Conservation (phyloP, 1,284 basidiomycete species). For the Hypsizygus ulmarius region DNA sequence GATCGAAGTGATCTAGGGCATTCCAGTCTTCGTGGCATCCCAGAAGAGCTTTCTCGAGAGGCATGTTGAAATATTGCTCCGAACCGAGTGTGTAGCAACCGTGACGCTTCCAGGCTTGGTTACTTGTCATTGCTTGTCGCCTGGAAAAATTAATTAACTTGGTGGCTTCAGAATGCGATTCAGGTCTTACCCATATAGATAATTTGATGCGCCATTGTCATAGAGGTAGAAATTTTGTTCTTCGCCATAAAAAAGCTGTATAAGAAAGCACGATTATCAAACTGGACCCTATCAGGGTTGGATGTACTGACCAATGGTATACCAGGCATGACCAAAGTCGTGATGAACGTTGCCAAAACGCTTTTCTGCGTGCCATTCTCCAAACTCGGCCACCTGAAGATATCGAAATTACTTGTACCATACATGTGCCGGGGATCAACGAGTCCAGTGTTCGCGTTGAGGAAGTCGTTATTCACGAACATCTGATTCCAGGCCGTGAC, state of each 20-base stretch:
- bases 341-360: slow-evolving; percentile 75
- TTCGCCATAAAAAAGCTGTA: slow-evolving; percentile 80
- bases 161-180: not conserved
- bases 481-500: slow-evolving; percentile 87
- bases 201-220: slow-evolving; percentile 83
- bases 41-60: slow-evolving; percentile 70
- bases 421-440: slow-evolving; percentile 87
- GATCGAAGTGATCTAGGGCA: slow-evolving; percentile 89
- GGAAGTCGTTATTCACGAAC: slow-evolving; percentile 82
- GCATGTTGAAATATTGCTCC: slow-evolving; percentile 88
- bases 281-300: not conserved
- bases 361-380: slow-evolving; percentile 78
- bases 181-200: slow-evolving; percentile 72
- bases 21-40: slow-evolving; percentile 89
- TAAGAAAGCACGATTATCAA: slow-evolving; percentile 8
- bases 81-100: slow-evolving; percentile 89
- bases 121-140: slow-evolving; percentile 87
- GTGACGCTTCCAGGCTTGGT: slow-evolving; percentile 85
- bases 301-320: slow-evolving; percentile 62
- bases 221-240: slow-evolving; percentile 85
- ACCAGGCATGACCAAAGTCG: slow-evolving; percentile 81
- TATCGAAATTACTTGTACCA: slow-evolving; percentile 89
- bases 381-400: slow-evolving; percentile 88
- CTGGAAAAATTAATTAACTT: slow-evolving; percentile 39
- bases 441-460: slow-evolving; percentile 65